phyloP scores from a whole-genome alignment of 441 rosid genomes.

The Populus trichocarpa region DNA sequence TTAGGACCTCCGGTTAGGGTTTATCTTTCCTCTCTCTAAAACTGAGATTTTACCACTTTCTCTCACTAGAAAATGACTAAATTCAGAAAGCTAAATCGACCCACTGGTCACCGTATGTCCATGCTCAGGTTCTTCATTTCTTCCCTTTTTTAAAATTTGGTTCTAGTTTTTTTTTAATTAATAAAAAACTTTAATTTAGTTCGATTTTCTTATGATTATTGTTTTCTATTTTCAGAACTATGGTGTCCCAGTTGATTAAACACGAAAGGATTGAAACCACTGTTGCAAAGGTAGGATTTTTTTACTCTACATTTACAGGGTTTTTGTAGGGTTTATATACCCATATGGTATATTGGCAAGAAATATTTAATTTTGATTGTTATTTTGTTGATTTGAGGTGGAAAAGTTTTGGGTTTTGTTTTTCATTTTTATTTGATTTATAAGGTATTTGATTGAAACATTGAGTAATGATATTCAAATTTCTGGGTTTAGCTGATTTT shows the following conservation, averaged over 20 bases:
- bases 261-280: conserved; percentile 93
- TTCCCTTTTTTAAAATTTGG: background rate
- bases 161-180: background rate
- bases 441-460: background rate
- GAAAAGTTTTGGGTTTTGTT: background rate
- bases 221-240: conserved; percentile 37
- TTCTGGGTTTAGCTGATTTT: background rate
- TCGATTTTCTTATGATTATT: background rate
- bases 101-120: conserved; percentile 73
- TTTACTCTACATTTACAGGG: background rate
- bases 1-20: conserved; percentile 8
- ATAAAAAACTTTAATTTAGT: background rate
- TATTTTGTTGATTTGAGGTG: background rate
- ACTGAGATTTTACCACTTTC: background rate
- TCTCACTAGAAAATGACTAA: conserved; percentile 49
- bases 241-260: conserved; percentile 91
- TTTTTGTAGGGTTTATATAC: conserved; percentile 10
- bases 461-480: background rate
- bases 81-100: conserved; percentile 75
- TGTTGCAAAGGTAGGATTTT: conserved; percentile 61
- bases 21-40: background rate
- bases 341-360: background rate
- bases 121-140: conserved; percentile 63
- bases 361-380: background rate
- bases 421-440: background rate